Evolutionary conservation across 2,329 filamentous ascomycete species (phyloP), one percentile per base, ranked within the genome.

Genomic region (Ophiostoma ips): DNA sequence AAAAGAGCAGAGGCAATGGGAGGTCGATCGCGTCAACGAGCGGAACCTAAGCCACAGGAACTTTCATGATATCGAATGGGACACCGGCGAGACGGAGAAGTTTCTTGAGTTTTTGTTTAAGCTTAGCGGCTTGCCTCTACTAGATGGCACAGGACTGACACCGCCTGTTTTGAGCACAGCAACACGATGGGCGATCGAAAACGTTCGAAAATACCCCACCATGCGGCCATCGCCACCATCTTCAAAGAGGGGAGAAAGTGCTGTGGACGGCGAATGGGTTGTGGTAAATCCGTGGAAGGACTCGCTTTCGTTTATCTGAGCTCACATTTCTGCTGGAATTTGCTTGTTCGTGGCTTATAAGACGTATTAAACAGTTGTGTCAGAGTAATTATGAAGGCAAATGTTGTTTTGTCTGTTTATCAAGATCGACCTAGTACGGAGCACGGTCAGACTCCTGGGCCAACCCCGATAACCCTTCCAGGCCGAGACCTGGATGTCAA

Each of bases 51-150:
- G 68, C n/a, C 52, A 62, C 0, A 63, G 56, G 31, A 69, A 66
- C 41, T 78, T 76, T 52, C 75, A 78, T 56, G 71, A 75, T 41
- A 66, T 78, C 5, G 58, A 65, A 3, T 76, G 71, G 71, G 71
- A 75, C 10, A 63, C 62, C 3, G 72, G 71, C 0, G 71, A 77
- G 59, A 76, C 73, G 0, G 55, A 66, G 1, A 63, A 62, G 9
- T 78, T 68, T 64, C 60, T 78, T 3, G 59, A 61, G 1, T 62
- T 62, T 11, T 55, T 77, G 41, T 77, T 69, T 57, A 56, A 63
- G 7, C 62, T 77, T 46, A 69, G 73, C 0, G 75, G 75, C 0
- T 58, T 79, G 33, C 66, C 67, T 0, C 67, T 63, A 13, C 57
- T 79, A 38, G 62, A 61, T 24, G 73, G 71, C 1, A 65, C 71